phyloP scores from a whole-genome alignment of 345 rosid species.

The Syzygium aromaticum region DNA sequence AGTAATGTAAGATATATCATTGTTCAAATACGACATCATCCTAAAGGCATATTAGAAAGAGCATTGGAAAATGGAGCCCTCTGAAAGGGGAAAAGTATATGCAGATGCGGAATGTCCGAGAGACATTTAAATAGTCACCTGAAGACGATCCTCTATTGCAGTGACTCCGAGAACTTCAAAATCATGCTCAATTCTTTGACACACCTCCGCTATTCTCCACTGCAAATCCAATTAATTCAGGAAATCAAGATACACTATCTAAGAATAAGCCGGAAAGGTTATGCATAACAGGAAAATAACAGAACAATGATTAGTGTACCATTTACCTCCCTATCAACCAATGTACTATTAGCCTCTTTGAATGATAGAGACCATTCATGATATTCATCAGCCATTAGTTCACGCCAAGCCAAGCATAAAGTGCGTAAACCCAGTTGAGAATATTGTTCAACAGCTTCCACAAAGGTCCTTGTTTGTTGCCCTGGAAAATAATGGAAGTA shows the following conservation, averaged over 20 bases:
- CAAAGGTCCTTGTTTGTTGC: constrained; percentile 72
- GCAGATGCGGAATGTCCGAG: neutral
- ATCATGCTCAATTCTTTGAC: constrained; percentile 79
- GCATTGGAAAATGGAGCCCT: neutral
- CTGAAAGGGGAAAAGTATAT: neutral
- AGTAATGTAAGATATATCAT: neutral
- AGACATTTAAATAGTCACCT: constrained; percentile 26
- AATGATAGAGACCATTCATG: constrained; percentile 80
- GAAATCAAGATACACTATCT: constrained; percentile 9
- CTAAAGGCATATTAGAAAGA: neutral
- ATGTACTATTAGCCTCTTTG: constrained; percentile 87
- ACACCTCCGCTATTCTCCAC: constrained; percentile 98
- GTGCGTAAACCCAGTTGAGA: constrained; percentile 89
- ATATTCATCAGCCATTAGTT: constrained; percentile 74
- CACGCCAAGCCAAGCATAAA: constrained; percentile 96
- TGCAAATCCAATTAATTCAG: constrained; percentile 27
- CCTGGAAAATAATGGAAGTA: constrained; percentile 34
- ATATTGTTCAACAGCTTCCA: constrained; percentile 91
- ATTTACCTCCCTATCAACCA: constrained; percentile 94
- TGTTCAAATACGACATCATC: neutral
- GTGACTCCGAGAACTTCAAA: constrained; percentile 90
- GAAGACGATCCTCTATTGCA: constrained; percentile 93
- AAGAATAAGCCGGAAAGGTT: neutral
- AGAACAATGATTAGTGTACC: neutral
- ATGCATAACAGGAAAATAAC: neutral